Evolutionary conservation across 2,329 filamentous ascomycete genomes (phyloP).

Genomic region (Fusarium begoniae): DNA sequence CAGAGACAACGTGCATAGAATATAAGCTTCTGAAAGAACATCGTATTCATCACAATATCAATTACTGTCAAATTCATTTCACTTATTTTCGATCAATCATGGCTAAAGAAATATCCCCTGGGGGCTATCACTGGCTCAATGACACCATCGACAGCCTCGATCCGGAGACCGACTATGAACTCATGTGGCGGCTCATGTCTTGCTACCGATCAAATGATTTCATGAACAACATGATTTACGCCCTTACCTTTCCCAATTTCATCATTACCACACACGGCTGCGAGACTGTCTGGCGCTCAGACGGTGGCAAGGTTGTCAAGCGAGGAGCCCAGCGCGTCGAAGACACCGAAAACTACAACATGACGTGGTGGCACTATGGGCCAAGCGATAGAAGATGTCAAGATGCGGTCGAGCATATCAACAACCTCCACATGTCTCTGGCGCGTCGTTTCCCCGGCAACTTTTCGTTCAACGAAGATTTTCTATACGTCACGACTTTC

Average conservation of each 20-base stretch:
- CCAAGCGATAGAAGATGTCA: not conserved
- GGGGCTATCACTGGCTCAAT: not conserved
- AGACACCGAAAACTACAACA: constrained; percentile 1
- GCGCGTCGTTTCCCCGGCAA: not conserved
- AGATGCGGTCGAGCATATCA: not conserved
- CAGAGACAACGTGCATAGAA: not conserved
- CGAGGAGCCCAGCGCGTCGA: not conserved
- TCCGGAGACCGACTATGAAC: not conserved
- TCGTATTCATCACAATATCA: not conserved
- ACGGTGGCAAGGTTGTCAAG: not conserved
- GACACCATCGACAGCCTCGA: not conserved
- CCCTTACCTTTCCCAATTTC: not conserved
- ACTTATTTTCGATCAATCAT: not conserved
- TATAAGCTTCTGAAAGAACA: too few species aligned
- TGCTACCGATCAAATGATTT: not conserved
- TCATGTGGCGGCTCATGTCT: constrained; percentile 5
- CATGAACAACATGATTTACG: constrained; percentile 3
- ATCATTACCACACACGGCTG: not conserved
- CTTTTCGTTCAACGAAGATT: not conserved
- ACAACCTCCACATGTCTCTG: not conserved
- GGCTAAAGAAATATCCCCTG: not conserved
- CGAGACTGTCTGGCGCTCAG: not conserved
- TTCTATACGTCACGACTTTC: not conserved
- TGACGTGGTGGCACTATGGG: constrained; percentile 1
- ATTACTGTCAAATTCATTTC: not conserved